Evolutionary conservation across 768 basidiomycete species (phyloP).

Genomic region (Amanita exitialis): DNA sequence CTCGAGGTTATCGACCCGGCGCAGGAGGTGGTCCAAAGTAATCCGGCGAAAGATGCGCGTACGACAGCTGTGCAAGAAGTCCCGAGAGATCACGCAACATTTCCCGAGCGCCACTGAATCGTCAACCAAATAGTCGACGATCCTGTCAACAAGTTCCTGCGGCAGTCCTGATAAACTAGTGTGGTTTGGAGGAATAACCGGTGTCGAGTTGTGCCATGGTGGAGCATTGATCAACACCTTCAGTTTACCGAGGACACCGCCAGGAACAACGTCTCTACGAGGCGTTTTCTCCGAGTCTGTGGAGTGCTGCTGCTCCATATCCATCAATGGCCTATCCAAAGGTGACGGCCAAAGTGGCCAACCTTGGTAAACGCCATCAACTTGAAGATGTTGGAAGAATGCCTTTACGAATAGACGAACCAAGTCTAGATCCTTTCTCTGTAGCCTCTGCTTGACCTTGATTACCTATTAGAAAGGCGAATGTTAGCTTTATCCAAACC

Average conservation of each 20-base stretch:
- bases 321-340: background rate
- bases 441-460: no score
- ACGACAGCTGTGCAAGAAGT: background rate
- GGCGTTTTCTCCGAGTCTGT: background rate
- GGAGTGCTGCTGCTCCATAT: background rate
- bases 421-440: no score
- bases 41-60: background rate
- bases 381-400: no score
- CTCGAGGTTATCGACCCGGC: background rate
- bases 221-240: background rate
- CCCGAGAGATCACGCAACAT: background rate
- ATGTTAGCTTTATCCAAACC: no score
- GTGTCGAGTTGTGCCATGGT: background rate
- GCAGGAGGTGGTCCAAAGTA: background rate
- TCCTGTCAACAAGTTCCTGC: background rate
- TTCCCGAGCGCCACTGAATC: background rate
- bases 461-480: no score
- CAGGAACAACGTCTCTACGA: background rate
- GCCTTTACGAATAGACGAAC: no score
- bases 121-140: background rate
- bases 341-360: no score
- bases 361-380: no score
- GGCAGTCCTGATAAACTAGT: background rate
- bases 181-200: background rate
- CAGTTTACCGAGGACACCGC: background rate